Conservation (phyloP, 2,329 filamentous ascomycete species). For the Ophiostoma triangulosporum region DNA sequence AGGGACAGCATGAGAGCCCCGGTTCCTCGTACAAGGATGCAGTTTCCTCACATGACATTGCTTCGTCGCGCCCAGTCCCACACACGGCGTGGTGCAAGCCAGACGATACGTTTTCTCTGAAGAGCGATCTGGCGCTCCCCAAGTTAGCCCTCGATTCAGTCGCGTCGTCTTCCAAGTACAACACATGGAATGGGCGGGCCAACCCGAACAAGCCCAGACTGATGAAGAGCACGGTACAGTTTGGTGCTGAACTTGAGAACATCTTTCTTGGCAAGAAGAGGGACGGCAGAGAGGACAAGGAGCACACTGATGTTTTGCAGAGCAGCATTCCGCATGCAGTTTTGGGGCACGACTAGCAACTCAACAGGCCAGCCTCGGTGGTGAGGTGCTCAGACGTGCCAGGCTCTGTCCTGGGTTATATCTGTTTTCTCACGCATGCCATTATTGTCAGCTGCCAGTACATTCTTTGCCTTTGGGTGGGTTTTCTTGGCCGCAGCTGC, state of each 20-base stretch:
- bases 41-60: not conserved
- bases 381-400: not conserved
- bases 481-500: not conserved
- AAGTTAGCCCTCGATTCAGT: not conserved
- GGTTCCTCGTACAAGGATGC: conserved; percentile 8
- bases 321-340: not conserved
- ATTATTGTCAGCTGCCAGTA: not conserved
- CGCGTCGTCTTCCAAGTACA: conserved; percentile 13
- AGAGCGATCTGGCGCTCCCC: conserved; percentile 10
- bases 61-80: not conserved
- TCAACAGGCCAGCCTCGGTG: not conserved
- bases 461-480: not conserved
- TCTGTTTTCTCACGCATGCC: not conserved
- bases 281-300: not conserved
- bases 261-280: conserved; percentile 11
- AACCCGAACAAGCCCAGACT: conserved; percentile 8
- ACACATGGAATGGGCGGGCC: conserved; percentile 14
- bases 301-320: conserved; percentile 1
- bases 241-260: conserved; percentile 12
- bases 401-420: not conserved
- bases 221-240: conserved; percentile 14
- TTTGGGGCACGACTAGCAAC: not conserved
- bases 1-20: not conserved
- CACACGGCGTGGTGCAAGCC: not conserved
- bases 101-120: conserved; percentile 11